phyloP scores from a whole-genome alignment of 2,329 filamentous ascomycete species.

The Cladosporium velox region DNA sequence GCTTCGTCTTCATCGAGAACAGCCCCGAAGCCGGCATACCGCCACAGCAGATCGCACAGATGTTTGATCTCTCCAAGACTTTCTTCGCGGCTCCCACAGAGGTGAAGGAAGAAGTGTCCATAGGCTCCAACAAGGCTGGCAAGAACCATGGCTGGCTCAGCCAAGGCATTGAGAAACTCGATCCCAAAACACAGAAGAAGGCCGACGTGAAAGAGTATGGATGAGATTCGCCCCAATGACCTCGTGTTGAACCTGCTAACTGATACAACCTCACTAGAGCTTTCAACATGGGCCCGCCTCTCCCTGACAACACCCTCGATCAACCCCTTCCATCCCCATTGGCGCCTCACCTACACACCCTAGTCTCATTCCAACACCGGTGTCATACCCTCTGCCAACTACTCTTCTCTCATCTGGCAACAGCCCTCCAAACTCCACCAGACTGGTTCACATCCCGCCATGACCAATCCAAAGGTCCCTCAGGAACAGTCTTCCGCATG shows the following conservation, averaged over 20 bases:
- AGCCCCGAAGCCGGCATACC: conserved; percentile 59
- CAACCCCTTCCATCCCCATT: conserved; percentile 75
- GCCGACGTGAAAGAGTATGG: conserved; percentile 75
- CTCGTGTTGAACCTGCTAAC: no score
- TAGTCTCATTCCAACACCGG: conserved; percentile 66
- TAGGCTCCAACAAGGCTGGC: conserved; percentile 59
- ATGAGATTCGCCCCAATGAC: not conserved
- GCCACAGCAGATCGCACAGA: conserved; percentile 63
- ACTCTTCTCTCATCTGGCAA: conserved; percentile 74
- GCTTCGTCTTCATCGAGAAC: conserved; percentile 84
- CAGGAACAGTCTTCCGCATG: conserved; percentile 53
- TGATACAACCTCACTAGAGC: conserved; percentile 58
- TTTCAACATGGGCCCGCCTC: conserved; percentile 87
- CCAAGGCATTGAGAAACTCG: conserved; percentile 85
- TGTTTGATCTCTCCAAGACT: conserved; percentile 71
- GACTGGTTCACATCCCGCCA: conserved; percentile 65
- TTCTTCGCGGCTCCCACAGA: conserved; percentile 72
- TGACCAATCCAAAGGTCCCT: conserved; percentile 51
- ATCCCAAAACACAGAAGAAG: conserved; percentile 74
- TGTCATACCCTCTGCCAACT: conserved; percentile 74
- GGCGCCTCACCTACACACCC: conserved; percentile 57
- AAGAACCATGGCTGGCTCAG: conserved; percentile 87
- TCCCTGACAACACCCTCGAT: conserved; percentile 61
- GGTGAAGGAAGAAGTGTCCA: conserved; percentile 74
- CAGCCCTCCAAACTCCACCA: conserved; percentile 62